Conservation (phyloP, 805 yeast species). For the Kodamaea nitidulidarum region DNA sequence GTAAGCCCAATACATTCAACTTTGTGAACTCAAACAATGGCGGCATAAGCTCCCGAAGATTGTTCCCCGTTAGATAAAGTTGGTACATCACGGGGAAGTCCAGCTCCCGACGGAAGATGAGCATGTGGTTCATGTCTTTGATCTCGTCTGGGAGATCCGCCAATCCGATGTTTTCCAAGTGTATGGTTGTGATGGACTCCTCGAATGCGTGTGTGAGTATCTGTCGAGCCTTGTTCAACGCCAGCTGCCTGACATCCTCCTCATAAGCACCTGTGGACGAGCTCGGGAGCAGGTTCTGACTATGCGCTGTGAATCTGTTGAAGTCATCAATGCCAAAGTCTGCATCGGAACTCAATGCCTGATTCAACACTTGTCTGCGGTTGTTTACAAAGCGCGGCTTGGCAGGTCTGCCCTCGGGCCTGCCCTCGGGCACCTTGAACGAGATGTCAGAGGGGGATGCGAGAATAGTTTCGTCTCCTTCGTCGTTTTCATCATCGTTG, state of each 20-base stretch:
- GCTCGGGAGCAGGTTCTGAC: constrained; percentile 26
- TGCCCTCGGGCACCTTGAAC: constrained; percentile 1
- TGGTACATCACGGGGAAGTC: constrained; percentile 33
- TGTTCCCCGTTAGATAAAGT: constrained; percentile 49
- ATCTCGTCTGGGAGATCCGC: constrained; percentile 54
- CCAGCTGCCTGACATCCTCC: constrained; percentile 14
- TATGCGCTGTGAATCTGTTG: constrained; percentile 32
- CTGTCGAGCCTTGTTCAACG: constrained; percentile 33
- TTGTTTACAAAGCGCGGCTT: constrained; percentile 7
- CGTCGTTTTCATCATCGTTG: constrained; percentile 10
- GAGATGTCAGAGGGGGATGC: constrained; percentile 1
- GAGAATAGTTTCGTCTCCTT: constrained; percentile 2
- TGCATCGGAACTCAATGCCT: constrained; percentile 30
- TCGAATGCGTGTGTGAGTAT: constrained; percentile 47
- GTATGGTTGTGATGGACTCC: constrained; percentile 39
- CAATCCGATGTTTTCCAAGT: constrained; percentile 46
- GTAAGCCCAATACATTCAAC: constrained; percentile 48
- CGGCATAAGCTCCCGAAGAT: constrained; percentile 45
- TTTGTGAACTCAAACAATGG: constrained; percentile 47
- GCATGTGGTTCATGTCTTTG: constrained; percentile 52
- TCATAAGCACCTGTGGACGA: constrained; percentile 21
- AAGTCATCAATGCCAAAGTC: constrained; percentile 52
- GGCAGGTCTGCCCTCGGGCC: background rate
- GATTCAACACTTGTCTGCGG: constrained; percentile 1
- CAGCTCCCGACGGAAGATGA: constrained; percentile 31